phyloP scores from a whole-genome alignment of 2,329 filamentous ascomycete genomes.

The Hypoxylon sp. region DNA sequence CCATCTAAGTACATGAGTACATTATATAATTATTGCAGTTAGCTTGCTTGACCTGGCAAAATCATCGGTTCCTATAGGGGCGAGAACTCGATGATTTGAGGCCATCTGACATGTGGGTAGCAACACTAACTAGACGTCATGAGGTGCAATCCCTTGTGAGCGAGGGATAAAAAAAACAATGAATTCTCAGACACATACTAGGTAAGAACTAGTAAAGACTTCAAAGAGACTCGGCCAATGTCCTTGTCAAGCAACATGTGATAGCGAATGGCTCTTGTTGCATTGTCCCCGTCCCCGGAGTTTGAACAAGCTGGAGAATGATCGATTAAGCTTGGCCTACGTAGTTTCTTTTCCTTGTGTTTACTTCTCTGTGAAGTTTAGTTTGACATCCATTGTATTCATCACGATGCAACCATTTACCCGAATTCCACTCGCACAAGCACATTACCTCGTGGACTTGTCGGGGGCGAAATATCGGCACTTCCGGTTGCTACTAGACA shows the following conservation, averaged over 20 bases:
- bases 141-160: background rate
- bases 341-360: background rate
- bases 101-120: background rate
- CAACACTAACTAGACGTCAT: background rate
- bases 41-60: background rate
- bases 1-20: background rate
- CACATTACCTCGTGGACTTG: background rate
- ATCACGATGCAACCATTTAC: slow-evolving; percentile 1
- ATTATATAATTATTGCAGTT: background rate
- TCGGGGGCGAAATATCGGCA: background rate
- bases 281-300: background rate
- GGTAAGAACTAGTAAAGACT: background rate
- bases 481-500: background rate
- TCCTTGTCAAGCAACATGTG: background rate
- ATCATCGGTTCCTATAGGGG: background rate
- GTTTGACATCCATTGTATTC: background rate
- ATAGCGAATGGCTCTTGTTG: background rate
- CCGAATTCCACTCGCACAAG: background rate
- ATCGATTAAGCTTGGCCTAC: slow-evolving; percentile 1
- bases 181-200: background rate
- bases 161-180: background rate
- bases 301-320: background rate
- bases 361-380: background rate
- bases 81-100: background rate
- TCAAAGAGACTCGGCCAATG: background rate